Percentiles rank a stretch among this genome's conserved stretches.
Conservation (phyloP, 805 yeast species). For the Myxozyma neglecta region DNA sequence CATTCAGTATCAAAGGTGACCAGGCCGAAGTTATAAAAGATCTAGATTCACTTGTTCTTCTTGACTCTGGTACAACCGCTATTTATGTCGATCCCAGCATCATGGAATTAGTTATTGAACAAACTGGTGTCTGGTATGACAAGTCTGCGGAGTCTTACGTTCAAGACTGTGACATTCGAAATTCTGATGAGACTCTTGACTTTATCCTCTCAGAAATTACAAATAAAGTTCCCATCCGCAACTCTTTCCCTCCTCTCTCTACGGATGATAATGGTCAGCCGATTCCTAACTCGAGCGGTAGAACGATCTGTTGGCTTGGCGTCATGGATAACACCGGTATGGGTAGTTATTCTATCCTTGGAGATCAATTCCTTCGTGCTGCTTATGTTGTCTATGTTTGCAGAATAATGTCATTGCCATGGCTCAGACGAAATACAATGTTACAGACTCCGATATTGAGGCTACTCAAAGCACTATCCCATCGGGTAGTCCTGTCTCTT, state of each 20-base stretch:
- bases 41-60: slow-evolving; percentile 43
- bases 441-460: slow-evolving; percentile 33
- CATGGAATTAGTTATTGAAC: slow-evolving; percentile 36
- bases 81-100: slow-evolving; percentile 49
- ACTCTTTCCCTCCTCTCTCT: slow-evolving; percentile 27
- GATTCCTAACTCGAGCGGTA: slow-evolving; percentile 29
- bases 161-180: slow-evolving; percentile 41
- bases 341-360: slow-evolving; percentile 46
- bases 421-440: slow-evolving; percentile 48
- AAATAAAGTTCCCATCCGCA: slow-evolving; percentile 49
- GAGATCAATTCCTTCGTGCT: slow-evolving; percentile 64
- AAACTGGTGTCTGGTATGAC: slow-evolving; percentile 46
- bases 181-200: slow-evolving; percentile 38
- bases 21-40: background rate
- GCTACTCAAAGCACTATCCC: slow-evolving; percentile 12
- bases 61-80: slow-evolving; percentile 59
- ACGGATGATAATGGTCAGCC: slow-evolving; percentile 23
- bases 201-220: slow-evolving; percentile 54
- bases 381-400: slow-evolving; percentile 66
- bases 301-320: slow-evolving; percentile 32
- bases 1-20: slow-evolving; percentile 8
- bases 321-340: slow-evolving; percentile 38
- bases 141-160: slow-evolving; percentile 45
- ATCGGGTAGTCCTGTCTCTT: too few relatives aligned
- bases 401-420: slow-evolving; percentile 57